Percentiles rank a stretch among this genome's conserved stretches.
These are phyloP conservation scores for Globomyces sp. DNA, from an alignment of 371 early-diverging fungal species.

Conservation along the genomic window DNA sequence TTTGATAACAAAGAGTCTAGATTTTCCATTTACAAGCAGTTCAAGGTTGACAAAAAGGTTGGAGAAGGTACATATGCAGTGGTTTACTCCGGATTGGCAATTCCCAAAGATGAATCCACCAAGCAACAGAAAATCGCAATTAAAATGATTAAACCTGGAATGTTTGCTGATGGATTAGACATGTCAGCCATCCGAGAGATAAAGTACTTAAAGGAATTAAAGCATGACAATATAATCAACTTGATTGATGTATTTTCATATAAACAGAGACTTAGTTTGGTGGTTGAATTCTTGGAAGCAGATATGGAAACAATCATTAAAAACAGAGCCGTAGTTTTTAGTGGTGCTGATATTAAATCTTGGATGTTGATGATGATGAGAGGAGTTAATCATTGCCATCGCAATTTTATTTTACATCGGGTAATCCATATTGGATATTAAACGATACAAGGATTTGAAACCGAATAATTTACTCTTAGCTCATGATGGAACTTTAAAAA, in stretches of 20 bases:
- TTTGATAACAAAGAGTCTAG: too few relatives aligned
- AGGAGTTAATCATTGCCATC: constrained; percentile 93
- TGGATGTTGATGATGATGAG: constrained; percentile 98
- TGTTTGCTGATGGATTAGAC: constrained; percentile 84
- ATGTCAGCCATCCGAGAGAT: constrained; percentile 97
- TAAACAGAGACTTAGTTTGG: constrained; percentile 89
- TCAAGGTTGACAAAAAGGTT: constrained; percentile 5
- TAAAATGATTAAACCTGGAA: constrained; percentile 92
- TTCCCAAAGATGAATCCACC: not conserved
- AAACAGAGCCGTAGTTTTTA: constrained; percentile 88
- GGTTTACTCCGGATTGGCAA: constrained; percentile 14
- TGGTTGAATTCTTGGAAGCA: constrained; percentile 93
- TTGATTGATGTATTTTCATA: constrained; percentile 94
- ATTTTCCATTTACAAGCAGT: constrained; percentile 1
- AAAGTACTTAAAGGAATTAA: constrained; percentile 89
- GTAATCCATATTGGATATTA: not conserved
- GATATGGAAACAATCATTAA: constrained; percentile 98
- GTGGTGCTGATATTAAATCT: constrained; percentile 96
- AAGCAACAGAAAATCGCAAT: constrained; percentile 63
- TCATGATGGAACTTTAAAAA: constrained; percentile 85
- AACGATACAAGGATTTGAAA: constrained; percentile 81
- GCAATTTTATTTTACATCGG: constrained; percentile 91
- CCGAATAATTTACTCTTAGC: constrained; percentile 99
- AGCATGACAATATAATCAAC: constrained; percentile 91
- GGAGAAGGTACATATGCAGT: constrained; percentile 17